Percentiles rank a stretch among this genome's conserved stretches.
Conservation (phyloP, 768 basidiomycete genomes). For the Collybia nuda region DNA sequence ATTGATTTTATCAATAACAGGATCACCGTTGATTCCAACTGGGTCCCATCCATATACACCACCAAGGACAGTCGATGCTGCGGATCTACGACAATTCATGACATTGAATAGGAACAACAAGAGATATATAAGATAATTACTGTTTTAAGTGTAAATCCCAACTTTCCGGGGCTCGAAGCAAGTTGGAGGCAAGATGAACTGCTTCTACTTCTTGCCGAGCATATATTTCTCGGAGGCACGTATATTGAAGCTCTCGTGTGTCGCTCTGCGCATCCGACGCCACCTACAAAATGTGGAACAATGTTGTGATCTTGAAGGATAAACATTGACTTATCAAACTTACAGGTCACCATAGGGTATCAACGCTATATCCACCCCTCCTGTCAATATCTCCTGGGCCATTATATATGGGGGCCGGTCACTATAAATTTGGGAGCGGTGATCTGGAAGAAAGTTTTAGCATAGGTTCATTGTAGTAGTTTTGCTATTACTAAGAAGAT, state of each 20-base stretch:
- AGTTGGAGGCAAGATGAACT: background rate
- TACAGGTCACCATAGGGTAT: slow-evolving; percentile 1
- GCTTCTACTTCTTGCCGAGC: background rate
- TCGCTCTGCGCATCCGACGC: background rate
- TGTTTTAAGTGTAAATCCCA: background rate
- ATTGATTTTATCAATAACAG: background rate
- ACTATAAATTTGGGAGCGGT: background rate
- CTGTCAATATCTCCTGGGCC: background rate
- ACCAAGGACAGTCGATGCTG: background rate
- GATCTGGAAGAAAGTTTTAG: background rate
- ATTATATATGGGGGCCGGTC: slow-evolving; percentile 1
- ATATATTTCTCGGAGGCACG: background rate
- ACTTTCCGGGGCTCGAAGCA: background rate
- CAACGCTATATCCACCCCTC: background rate
- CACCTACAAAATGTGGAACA: background rate
- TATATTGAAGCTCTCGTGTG: background rate
- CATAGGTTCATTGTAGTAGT: background rate
- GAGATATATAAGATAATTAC: background rate
- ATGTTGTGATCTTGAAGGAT: background rate
- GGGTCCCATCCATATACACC: slow-evolving; percentile 1
- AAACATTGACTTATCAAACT: background rate
- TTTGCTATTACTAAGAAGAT: background rate
- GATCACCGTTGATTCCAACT: background rate
- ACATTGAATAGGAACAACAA: background rate
- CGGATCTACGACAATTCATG: background rate